Base-by-base conservation (phyloP, 306 rosid species). In the Vigna unguiculata region DNA sequence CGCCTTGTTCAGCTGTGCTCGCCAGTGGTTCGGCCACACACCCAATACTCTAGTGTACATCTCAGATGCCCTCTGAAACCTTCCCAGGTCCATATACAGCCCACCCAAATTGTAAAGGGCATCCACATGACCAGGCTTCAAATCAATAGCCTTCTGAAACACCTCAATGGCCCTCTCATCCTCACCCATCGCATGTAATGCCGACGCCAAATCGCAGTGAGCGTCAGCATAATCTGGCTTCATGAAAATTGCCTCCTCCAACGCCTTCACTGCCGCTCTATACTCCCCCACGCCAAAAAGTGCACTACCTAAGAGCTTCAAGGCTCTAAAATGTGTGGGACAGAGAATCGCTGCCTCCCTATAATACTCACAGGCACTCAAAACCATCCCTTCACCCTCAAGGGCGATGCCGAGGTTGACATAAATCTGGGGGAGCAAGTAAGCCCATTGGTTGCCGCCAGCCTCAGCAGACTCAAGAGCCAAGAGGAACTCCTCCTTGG, bases 301-400 rank as follows among this genome's bases (percentile, higher is more conserved):
- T 4, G 99, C 99, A 82, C 99, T 96, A 21, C 99, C 99, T 79
- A 96, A 78, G 60, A 92, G 93, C 75, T 96, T 96, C 89, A 96
- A 88, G 21, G 99, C 99, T 88, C 99, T 88, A 78, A 92, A 96
- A 86, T 96, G 99, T 0, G 98, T 96, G 6, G 99, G 98, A 79
- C 97, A 96, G 71, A 91, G 93, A 87, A 96, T 96, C 0, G 99
- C 99, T 74, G 99, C 99, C 65, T 96, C 99, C 72, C 99, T 88
- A 40, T 96, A 96, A 81, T 96, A 96, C 87, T 96, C 99, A 80
- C 99, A 92, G 45, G 99, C 98, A 82, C 99, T 96, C 85, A 96
- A 87, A 76, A 96, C 97, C 99, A 96, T 92, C 79, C 99, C 99
- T 86, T 96, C 99, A 11, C 98, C 97, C 91, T 96, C 99, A 53